Base-by-base conservation (phyloP, 805 yeast species). In the Zygoascus ofunaensis region DNA sequence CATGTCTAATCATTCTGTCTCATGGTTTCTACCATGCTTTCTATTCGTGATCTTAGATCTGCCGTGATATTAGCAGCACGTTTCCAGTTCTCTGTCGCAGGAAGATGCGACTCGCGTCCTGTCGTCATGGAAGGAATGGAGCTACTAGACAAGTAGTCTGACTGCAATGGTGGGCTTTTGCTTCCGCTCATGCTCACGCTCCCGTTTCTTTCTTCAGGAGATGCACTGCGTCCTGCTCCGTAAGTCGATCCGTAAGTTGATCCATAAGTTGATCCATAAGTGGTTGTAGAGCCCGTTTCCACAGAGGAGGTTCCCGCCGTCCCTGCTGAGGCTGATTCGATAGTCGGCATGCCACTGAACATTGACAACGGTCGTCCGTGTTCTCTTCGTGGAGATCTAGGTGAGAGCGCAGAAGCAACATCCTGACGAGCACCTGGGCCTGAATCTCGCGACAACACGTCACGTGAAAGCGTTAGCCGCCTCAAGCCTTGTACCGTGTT, bases 31-130 rank as follows among this genome's bases (percentile, higher is more conserved):
- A n/a, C n/a, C 95, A 87, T 87, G 61, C 82, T 80, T 62, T 85
- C 94, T 37, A 87, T 87, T 54, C 96, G 68, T 0, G 87, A 94
- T 59, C 82, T 84, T 56, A 87, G 73, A 60, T 83, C 90, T 3
- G 79, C 75, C 0, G 96, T 87, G 10, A 87, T 94, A 54, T 84
- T 94, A 0, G 92, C 89, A 0, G 96, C 95, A 40, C 90, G 74
- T 52, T 74, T 77, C 96, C 96, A 87, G 53, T 83, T 79, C 40
- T 53, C 52, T 3, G 48, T 39, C 18, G 43, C 30, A 26, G 30
- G 30, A n/a, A n/a, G n/a, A 12, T 26, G 30, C 30, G 30, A 26
- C 10, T 26, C 30, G 7, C 30, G 7, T 26, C 30, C 30, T 8
- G 30, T 12, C 12, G 30, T 26, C 30, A 26, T 26, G 10, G 12